phyloP scores from a whole-genome alignment of 345 rosid species.

The Erysimum cheiranthoides region DNA sequence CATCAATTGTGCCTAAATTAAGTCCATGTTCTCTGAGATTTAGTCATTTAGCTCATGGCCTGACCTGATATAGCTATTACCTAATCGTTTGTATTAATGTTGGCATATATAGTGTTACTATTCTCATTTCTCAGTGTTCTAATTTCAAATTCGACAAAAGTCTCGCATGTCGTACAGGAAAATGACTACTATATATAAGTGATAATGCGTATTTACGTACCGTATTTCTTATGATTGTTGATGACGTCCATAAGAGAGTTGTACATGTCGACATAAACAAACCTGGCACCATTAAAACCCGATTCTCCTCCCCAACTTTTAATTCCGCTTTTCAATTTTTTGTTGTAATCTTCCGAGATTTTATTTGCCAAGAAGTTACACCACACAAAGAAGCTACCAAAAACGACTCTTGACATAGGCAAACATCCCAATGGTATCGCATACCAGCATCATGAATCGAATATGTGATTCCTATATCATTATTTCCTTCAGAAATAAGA shows the following conservation, averaged over 20 bases:
- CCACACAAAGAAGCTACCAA: constrained; percentile 17
- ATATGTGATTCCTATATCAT: constrained; percentile 66
- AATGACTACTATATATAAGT: background rate
- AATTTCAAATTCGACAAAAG: no score
- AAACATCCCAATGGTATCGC: constrained; percentile 47
- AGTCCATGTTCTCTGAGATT: no score
- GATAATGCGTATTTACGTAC: constrained; percentile 46
- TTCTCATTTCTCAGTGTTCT: no score
- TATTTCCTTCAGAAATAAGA: constrained; percentile 55
- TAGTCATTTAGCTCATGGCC: no score
- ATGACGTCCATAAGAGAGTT: constrained; percentile 58
- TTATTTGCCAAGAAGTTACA: constrained; percentile 31
- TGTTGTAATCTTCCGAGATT: constrained; percentile 33
- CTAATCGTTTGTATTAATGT: no score
- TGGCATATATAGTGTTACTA: no score
- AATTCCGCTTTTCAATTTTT: background rate
- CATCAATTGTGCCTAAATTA: no score
- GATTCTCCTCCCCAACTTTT: constrained; percentile 14
- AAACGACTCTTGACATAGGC: constrained; percentile 35
- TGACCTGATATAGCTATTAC: no score
- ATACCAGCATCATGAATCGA: constrained; percentile 41
- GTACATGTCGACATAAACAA: constrained; percentile 63
- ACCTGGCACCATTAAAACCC: constrained; percentile 37
- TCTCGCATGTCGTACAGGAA: no score
- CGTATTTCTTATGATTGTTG: constrained; percentile 52